Base-by-base conservation (phyloP, 2,329 filamentous ascomycete genomes). In the Intubia oerlemansii region DNA sequence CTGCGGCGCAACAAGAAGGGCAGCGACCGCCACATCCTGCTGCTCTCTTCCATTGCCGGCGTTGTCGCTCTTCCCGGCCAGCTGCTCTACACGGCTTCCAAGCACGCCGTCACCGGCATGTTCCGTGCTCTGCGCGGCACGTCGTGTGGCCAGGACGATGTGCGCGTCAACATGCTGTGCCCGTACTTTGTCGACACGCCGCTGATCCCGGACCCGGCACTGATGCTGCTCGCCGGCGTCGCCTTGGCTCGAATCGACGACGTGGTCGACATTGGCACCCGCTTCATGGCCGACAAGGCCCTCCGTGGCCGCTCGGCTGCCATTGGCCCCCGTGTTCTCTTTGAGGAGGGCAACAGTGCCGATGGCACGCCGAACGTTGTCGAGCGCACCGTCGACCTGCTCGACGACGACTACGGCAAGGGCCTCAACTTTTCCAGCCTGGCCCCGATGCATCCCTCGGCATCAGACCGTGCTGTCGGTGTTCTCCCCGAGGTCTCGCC, bases 181-280 rank as follows among this genome's bases (percentile, higher is more conserved):
- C 71, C 71, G 0, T 76, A 74, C 47, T 77, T 73, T 46, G 50
- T 54, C 39, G 60, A 66, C 38, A 69, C 65, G 9, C 59, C 62
- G 13, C 59, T 76, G 27, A 42, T 70, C 7, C 46, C 56, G 1
- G 34, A 48, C 1, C 29, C 36, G 1, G 66, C 54, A 15, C 53
- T 59, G n/a, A 32, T 59, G 2, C 31, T 72, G 11, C 52, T 76
- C 4, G 59, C 66, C 1, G 71, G 70, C 17, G 53, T 52, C 11
- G 61, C 52, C 3, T 48, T 60, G 34, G 66, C 62, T 5, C 50
- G 50, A 17, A 45, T 57, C 22, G 57, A 56, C 19, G 66, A 74
- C 40, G 69, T 75, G 1, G 54, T 75, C 3, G 64, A 73, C 36
- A 68, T 67, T 5, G 65, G 53, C 1, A 71, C 65, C 12, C 57